Conservation (phyloP, 2,329 filamentous ascomycete species). For the Apiospora malaysiana region DNA sequence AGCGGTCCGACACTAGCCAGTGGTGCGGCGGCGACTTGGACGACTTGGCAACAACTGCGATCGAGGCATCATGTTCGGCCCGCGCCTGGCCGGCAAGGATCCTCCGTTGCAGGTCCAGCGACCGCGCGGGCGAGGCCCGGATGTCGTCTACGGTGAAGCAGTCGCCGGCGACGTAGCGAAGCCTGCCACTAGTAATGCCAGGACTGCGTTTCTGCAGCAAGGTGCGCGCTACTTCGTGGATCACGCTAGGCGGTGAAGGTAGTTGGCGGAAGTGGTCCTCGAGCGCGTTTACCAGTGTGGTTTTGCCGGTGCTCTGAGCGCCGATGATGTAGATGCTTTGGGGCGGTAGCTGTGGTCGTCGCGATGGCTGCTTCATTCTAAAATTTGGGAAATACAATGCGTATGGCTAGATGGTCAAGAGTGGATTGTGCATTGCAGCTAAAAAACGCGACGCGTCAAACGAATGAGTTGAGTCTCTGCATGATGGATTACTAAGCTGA, state of each 20-base stretch:
- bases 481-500: not conserved
- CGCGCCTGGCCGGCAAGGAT: slow-evolving; percentile 45
- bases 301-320: slow-evolving; percentile 53
- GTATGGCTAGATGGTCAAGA: not conserved
- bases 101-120: slow-evolving; percentile 43
- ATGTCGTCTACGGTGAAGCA: slow-evolving; percentile 44
- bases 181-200: too few species aligned
- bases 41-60: too few species aligned
- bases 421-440: not conserved
- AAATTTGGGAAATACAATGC: not conserved
- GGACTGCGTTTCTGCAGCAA: slow-evolving; percentile 34
- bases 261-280: slow-evolving; percentile 30
- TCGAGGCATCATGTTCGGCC: slow-evolving; percentile 35
- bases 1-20: slow-evolving; percentile 51
- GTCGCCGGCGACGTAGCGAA: slow-evolving; percentile 27
- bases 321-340: slow-evolving; percentile 48
- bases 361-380: not conserved
- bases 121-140: slow-evolving; percentile 32
- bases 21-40: not conserved
- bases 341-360: not conserved
- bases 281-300: slow-evolving; percentile 47
- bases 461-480: too few species aligned
- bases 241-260: slow-evolving; percentile 30
- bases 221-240: slow-evolving; percentile 46
- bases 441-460: not conserved